A percentile compares a stretch with the other conserved stretches of the same genome.
phyloP scores from a whole-genome alignment of 208 protist species.

The Wallacemonas sp. region DNA sequence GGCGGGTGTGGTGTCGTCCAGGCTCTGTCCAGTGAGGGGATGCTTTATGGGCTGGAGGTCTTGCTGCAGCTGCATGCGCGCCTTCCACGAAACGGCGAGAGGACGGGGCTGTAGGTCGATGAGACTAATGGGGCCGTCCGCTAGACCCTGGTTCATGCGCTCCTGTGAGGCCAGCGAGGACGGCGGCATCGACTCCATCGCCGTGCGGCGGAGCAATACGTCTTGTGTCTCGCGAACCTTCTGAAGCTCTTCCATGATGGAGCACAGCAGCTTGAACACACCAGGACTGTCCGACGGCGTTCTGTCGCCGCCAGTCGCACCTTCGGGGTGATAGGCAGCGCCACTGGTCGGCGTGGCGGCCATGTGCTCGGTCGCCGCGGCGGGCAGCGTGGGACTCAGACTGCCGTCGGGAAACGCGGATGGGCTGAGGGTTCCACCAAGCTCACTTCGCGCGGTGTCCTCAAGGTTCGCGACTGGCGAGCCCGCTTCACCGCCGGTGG shows the following conservation, averaged over 20 bases:
- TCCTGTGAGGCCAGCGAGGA: slow-evolving; percentile 39
- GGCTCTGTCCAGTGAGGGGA: slow-evolving; percentile 47
- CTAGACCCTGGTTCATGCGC: slow-evolving; percentile 40
- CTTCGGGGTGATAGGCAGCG: neutral
- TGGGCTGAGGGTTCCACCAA: too few species aligned
- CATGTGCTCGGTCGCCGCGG: neutral
- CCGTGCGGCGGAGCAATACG: slow-evolving; percentile 29
- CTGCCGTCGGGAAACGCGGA: too few species aligned
- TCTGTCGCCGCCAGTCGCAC: neutral
- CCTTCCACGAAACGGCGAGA: slow-evolving; percentile 69
- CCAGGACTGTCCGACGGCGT: slow-evolving; percentile 18
- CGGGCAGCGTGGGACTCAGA: neutral
- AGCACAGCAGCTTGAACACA: slow-evolving; percentile 80
- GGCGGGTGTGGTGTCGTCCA: slow-evolving; percentile 51
- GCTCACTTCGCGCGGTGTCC: too few species aligned
- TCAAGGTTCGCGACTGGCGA: too few species aligned
- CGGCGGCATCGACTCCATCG: slow-evolving; percentile 5
- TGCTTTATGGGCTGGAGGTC: slow-evolving; percentile 75
- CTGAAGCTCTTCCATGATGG: slow-evolving; percentile 85
- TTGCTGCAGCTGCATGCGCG: slow-evolving; percentile 53
- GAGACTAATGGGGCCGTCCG: slow-evolving; percentile 49
- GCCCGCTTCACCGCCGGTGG: too few species aligned
- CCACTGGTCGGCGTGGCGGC: too few species aligned
- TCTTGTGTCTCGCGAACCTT: slow-evolving; percentile 74
- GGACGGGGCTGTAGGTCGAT: slow-evolving; percentile 70